These are phyloP conservation scores for Knoxia roxburghii DNA, from an alignment of 257 asterid species.

Conservation along the genomic window DNA sequence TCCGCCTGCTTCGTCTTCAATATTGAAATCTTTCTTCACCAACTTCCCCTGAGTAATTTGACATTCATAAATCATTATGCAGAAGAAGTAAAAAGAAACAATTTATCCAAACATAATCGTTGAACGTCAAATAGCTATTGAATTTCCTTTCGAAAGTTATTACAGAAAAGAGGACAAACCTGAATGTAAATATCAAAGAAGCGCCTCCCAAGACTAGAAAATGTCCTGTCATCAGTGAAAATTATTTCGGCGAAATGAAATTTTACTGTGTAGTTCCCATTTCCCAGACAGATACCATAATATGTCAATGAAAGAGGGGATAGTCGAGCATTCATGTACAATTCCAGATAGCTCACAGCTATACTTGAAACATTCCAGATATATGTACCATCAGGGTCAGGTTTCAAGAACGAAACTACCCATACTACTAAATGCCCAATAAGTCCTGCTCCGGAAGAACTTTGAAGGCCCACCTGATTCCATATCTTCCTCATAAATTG, in stretches of 20 bases:
- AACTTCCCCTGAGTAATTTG: constrained; percentile 43
- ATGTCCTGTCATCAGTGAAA: constrained; percentile 43
- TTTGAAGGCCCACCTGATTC: constrained; percentile 23
- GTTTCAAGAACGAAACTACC: constrained; percentile 28
- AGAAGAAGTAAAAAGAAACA: neutral
- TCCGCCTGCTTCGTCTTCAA: constrained; percentile 70
- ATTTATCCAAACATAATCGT: neutral
- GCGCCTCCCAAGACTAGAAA: constrained; percentile 64
- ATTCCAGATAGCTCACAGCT: constrained; percentile 11
- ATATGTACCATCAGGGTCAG: constrained; percentile 1
- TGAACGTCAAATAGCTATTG: no score
- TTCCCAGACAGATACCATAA: constrained; percentile 49
- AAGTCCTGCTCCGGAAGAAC: constrained; percentile 14
- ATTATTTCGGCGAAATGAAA: constrained; percentile 77
- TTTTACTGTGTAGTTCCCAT: constrained; percentile 58
- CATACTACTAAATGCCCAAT: constrained; percentile 36
- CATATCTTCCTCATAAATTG: constrained; percentile 21
- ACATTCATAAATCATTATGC: neutral
- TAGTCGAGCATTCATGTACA: constrained; percentile 17
- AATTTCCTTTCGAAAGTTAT: neutral
- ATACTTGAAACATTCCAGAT: constrained; percentile 14
- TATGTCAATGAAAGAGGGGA: constrained; percentile 36
- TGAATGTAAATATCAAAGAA: constrained; percentile 66
- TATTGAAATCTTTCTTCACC: constrained; percentile 67
- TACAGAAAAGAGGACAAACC: constrained; percentile 25